phyloP scores from a whole-genome alignment of 2,329 filamentous ascomycete genomes.

The Alternaria sp. region DNA sequence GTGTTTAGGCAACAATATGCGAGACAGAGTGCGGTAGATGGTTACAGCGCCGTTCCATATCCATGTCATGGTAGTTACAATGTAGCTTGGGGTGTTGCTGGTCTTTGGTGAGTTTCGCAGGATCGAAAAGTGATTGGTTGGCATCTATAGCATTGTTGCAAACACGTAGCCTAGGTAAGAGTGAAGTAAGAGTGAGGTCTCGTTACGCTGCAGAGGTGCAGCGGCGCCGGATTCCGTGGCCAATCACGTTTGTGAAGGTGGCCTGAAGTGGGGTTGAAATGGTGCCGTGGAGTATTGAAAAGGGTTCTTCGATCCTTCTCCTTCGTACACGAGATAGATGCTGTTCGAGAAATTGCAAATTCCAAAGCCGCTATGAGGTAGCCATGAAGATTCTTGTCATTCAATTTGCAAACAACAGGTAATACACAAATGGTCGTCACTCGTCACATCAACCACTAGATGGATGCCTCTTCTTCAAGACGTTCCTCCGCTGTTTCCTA shows the following conservation, averaged over 20 bases:
- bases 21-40: too few species aligned
- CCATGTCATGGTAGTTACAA: too few species aligned
- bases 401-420: background rate
- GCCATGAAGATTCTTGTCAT: background rate
- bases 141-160: too few species aligned
- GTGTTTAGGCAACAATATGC: too few species aligned
- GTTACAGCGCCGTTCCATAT: too few species aligned
- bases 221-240: too few species aligned
- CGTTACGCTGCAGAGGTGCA: too few species aligned
- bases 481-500: conserved; percentile 13
- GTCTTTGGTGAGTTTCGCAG: fast-evolving
- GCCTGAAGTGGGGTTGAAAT: background rate
- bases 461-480: conserved; percentile 15
- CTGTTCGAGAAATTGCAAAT: background rate
- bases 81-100: too few species aligned
- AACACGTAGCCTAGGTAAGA: too few species aligned
- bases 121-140: too few species aligned
- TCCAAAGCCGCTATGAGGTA: background rate
- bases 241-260: background rate
- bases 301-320: background rate
- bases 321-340: background rate
- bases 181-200: too few species aligned
- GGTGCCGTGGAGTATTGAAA: background rate
- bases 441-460: conserved; percentile 2
- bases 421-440: background rate